Evolutionary conservation across 2,329 filamentous ascomycete genomes (phyloP).

Genomic region (Hirsutella thompsonii): DNA sequence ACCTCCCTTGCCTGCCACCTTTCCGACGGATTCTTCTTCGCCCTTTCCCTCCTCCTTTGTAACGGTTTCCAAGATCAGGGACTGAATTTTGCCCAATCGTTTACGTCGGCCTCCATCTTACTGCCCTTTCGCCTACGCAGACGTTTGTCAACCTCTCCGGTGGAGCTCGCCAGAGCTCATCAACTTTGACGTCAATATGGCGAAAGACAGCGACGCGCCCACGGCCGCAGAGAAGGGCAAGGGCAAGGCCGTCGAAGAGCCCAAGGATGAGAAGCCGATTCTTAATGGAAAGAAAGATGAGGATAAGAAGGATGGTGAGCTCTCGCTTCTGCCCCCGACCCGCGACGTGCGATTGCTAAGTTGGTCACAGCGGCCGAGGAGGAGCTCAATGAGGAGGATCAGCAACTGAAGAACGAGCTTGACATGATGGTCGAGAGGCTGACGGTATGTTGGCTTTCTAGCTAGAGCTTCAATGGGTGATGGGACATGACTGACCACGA

Average conservation of each 20-base stretch:
- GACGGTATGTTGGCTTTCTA: conserved; percentile 46
- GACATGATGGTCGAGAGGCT: conserved; percentile 96
- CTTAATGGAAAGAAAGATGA: conserved; percentile 70
- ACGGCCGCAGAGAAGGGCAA: conserved; percentile 89
- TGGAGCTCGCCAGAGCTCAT: conserved; percentile 14
- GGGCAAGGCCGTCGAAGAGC: conserved; percentile 69
- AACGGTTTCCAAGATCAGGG: no score
- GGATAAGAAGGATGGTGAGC: conserved; percentile 40
- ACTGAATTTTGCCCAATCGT: neutral
- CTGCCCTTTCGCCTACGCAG: neutral
- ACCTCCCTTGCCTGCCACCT: conserved; percentile 24
- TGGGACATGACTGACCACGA: conserved; percentile 6
- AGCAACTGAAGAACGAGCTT: conserved; percentile 94
- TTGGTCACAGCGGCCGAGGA: conserved; percentile 39
- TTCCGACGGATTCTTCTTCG: conserved; percentile 3
- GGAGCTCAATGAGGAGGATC: conserved; percentile 94
- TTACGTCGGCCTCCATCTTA: neutral
- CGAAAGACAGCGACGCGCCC: conserved; percentile 81
- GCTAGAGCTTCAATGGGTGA: no score
- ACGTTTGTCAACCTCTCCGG: neutral
- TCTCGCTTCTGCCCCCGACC: neutral
- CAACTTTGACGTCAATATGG: conserved; percentile 50
- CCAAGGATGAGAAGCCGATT: conserved; percentile 55
- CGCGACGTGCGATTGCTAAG: conserved; percentile 10
- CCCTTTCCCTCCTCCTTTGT: conserved; percentile 22